Evolutionary conservation across 768 basidiomycete species (phyloP), one percentile per base, ranked within the genome.

Genomic region (Amanita pallidorosea): DNA sequence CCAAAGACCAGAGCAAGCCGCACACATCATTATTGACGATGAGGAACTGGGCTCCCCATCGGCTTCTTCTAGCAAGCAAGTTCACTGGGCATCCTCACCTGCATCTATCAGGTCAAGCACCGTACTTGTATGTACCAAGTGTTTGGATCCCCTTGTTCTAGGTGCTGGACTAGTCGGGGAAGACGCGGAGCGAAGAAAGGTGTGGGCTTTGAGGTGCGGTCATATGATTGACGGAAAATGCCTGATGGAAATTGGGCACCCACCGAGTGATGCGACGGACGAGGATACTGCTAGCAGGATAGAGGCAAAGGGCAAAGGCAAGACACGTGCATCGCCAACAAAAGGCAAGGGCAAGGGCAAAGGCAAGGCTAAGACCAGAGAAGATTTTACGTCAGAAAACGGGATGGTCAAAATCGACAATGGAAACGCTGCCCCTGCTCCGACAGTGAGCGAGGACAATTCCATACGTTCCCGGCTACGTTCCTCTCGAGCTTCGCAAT

Each of bases 181-280:
- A 41, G 79, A 77, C 33, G 69, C 66, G 36, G 66, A 66, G 36
- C 64, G 64, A 34, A 67, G 72, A 48, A 73, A 76, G 38, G 65
- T 89, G 7, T 89, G 85, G 87, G 79, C 75, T 1, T 64, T 90
- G 53, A 70, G 83, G 36, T 90, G 87, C 47, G 87, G 87, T 0
- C 88, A 90, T 60, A 63, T 90, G 57, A 71, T 89, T 0, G 87
- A 89, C 55, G 88, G 85, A 45, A 85, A 83, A 61, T 90, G 87
- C 56, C 64, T 83, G 2, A 73, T 73, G 53, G 69, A 73, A 55
- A 56, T 89, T 45, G 79, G 81, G 60, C 63, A 67, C 33, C 83
- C 79, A 37, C 51, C 53, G 17, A 44, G 31, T 8, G 54, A 60
- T 23, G 36, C 35, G 11, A 17, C 45, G 45, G 38, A 29, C 29